A percentile compares a stretch with the other conserved stretches of the same genome.
phyloP scores from a whole-genome alignment of 805 yeast species.

The Pachysolen tannophilus region DNA sequence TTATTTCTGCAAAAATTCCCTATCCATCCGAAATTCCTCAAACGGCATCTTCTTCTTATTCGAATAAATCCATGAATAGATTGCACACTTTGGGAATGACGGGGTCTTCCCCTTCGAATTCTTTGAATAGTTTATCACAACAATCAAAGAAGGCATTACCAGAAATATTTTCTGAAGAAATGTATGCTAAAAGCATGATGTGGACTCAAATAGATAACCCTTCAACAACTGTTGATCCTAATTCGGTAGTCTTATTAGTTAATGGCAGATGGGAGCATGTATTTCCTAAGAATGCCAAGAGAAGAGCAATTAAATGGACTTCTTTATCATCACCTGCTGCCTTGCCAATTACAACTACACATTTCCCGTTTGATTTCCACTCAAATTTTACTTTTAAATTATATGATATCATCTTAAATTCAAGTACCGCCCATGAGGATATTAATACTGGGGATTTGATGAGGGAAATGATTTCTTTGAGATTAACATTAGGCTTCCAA shows the following conservation, averaged over 20 bases:
- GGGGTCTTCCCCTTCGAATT: no score
- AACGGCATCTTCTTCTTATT: no score
- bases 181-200: constrained; percentile 19
- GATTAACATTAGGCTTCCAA: constrained; percentile 86
- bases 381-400: constrained; percentile 70
- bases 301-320: constrained; percentile 80
- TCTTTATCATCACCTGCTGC: constrained; percentile 92
- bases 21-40: no score
- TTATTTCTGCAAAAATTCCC: no score
- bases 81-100: no score
- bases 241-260: constrained; percentile 46
- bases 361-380: constrained; percentile 74
- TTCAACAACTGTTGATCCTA: constrained; percentile 53
- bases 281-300: constrained; percentile 62
- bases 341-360: constrained; percentile 71
- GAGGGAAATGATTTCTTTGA: constrained; percentile 78
- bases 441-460: constrained; percentile 54
- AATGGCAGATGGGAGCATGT: constrained; percentile 90
- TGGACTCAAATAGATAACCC: constrained; percentile 75
- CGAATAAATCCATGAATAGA: no score
- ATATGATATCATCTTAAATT: constrained; percentile 67
- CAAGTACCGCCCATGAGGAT: constrained; percentile 43
- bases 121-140: no score
- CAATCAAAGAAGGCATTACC: no score
- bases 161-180: no score